Evolutionary conservation across 768 basidiomycete species (phyloP).

Genomic region (Lactifluus rugatus): DNA sequence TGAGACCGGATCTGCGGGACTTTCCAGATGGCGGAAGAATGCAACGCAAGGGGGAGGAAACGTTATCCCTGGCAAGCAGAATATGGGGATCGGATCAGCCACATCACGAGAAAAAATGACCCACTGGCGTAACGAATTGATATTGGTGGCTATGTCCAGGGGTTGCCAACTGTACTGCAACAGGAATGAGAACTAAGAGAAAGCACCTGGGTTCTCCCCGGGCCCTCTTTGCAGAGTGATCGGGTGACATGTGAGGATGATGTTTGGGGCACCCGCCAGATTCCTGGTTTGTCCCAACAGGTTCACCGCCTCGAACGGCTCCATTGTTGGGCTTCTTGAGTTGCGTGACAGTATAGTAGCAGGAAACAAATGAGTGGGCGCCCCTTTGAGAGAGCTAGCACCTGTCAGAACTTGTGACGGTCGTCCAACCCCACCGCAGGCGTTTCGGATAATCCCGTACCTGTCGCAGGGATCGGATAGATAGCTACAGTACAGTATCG

Average conservation of each 20-base stretch:
- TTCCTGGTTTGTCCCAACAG: neutral
- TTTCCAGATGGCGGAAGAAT: neutral
- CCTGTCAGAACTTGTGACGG: neutral
- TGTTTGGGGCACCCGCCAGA: neutral
- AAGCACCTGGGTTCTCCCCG: neutral
- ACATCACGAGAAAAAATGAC: neutral
- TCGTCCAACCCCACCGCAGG: neutral
- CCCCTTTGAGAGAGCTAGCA: neutral
- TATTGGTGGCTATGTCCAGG: neutral
- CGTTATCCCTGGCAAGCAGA: neutral
- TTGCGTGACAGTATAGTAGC: neutral
- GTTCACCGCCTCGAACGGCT: neutral
- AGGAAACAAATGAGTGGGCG: neutral
- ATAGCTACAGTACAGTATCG: too few relatives aligned
- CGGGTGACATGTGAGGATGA: neutral
- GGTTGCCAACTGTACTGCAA: neutral
- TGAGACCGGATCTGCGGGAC: neutral
- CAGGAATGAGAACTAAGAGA: neutral
- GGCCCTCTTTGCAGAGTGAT: too few relatives aligned
- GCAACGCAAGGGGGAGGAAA: neutral
- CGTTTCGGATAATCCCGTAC: too few relatives aligned
- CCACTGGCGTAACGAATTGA: neutral
- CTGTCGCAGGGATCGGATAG: too few relatives aligned
- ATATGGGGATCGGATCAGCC: neutral
- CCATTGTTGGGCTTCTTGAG: neutral